Evolutionary conservation across 805 yeast genomes (phyloP).

Genomic region (Cyberlindnera japonica): DNA sequence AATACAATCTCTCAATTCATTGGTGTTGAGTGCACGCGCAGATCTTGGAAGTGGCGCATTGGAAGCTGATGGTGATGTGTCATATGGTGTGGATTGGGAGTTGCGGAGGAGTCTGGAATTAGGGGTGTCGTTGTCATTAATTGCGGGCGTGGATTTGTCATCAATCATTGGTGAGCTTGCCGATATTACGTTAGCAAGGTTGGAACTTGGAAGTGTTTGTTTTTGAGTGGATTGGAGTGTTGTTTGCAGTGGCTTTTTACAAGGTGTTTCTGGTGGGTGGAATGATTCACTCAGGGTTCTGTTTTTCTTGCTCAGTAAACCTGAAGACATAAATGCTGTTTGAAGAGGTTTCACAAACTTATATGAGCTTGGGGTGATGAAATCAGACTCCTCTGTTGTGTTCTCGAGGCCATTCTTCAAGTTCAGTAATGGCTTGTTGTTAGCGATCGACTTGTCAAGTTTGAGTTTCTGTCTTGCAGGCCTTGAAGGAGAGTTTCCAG

Average conservation of each 20-base stretch:
- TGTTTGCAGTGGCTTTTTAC: slow-evolving; percentile 40
- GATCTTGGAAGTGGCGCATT: slow-evolving; percentile 22
- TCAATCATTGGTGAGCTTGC: slow-evolving; percentile 30
- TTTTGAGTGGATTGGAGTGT: slow-evolving; percentile 18
- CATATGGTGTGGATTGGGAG: slow-evolving; percentile 15
- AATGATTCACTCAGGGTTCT: slow-evolving; percentile 34
- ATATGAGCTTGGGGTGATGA: slow-evolving; percentile 53
- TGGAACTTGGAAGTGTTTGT: slow-evolving; percentile 23
- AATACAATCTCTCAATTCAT: slow-evolving; percentile 39
- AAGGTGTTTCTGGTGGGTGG: slow-evolving; percentile 61
- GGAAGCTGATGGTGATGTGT: slow-evolving; percentile 22
- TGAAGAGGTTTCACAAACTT: slow-evolving; percentile 79
- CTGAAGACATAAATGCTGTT: slow-evolving; percentile 76
- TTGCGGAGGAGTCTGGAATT: slow-evolving; percentile 9
- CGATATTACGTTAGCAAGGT: slow-evolving; percentile 28
- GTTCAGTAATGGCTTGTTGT: slow-evolving; percentile 12
- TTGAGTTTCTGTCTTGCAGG: slow-evolving; percentile 30
- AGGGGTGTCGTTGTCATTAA: slow-evolving; percentile 16
- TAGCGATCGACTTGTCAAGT: slow-evolving; percentile 8
- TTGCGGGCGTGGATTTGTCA: slow-evolving; percentile 26
- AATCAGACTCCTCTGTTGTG: slow-evolving; percentile 20
- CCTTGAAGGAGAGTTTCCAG: slow-evolving; percentile 31
- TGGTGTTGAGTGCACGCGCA: slow-evolving; percentile 32
- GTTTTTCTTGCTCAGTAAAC: slow-evolving; percentile 61
- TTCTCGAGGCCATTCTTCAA: slow-evolving; percentile 9